Base-by-base conservation (phyloP, 164 flowering plant species). In the Kingdonia uniflora region DNA sequence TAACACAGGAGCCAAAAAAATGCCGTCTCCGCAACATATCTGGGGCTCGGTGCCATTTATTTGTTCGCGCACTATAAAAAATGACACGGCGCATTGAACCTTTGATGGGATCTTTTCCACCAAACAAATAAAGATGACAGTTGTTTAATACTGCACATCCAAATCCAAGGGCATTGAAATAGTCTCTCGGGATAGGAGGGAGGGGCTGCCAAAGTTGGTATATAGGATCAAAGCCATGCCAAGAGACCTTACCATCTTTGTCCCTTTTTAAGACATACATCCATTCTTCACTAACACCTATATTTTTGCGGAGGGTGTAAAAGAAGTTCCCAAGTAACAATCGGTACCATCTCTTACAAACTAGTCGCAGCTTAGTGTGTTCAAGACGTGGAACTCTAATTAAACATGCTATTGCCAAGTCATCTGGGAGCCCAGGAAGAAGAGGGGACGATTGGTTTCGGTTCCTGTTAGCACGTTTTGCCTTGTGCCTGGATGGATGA, bases 31-130 rank as follows among this genome's bases (percentile, higher is more conserved):
- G 78, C 17, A 80, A 78, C 96, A 87, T 82, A 60, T 80, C 96
- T 2, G 94, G 96, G 11, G 90, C 96, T n/a, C 94, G 87, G 64
- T 79, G 94, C 96, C 96, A 87, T 58, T 78, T 84, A 51, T 84
- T 87, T 22, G 90, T 87, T 49, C 96, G 63, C 1, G 94, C 87
- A 62, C 75, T 87, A 48, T 82, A 87, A 62, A 65, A 87, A 11
- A 84, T 67, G 24, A 82, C 92, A 52, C 85, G 70, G 65, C 96
- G 74, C 90, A 87, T 80, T 45, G 96, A 84, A 23, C 94, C 90
- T 62, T 77, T 80, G 0, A 80, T 29, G 7, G 86, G 94, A 55
- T 84, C 86, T 60, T 71, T 82, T 43, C 96, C 92, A 20, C 92
- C 96, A 71, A 84, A 82, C 56, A 87, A 49, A 63, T 82, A 87